These are phyloP conservation scores for Ambrosia trifida DNA, from an alignment of 129 eudicot species.

Conservation along the genomic window DNA sequence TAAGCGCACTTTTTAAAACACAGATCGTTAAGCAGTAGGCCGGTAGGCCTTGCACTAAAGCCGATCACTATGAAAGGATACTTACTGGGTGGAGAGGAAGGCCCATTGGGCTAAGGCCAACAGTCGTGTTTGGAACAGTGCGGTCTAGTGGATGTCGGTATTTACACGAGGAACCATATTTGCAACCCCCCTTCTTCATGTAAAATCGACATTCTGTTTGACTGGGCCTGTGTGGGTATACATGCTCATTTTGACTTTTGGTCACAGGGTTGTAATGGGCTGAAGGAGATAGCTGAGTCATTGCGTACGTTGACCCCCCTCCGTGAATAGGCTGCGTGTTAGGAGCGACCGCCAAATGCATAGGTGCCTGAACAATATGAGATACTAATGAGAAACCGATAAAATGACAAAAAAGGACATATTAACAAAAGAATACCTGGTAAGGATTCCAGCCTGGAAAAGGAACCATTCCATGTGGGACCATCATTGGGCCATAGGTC, in stretches of 20 bases:
- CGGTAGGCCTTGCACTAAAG: conserved; percentile 7
- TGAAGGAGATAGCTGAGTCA: conserved; percentile 65
- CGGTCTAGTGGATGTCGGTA: conserved; percentile 77
- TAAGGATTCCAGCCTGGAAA: conserved; percentile 81
- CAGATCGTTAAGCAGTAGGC: too few species aligned
- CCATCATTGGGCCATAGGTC: conserved; percentile 63
- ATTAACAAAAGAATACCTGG: conserved; percentile 49
- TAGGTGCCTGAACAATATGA: conserved; percentile 49
- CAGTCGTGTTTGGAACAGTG: conserved; percentile 47
- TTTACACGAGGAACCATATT: conserved; percentile 85
- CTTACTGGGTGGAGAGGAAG: conserved; percentile 90
- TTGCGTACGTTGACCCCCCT: conserved; percentile 56
- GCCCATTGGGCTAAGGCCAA: conserved; percentile 76
- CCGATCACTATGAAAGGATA: background rate
- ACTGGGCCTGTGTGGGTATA: conserved; percentile 79
- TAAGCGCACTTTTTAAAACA: too few species aligned
- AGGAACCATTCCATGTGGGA: conserved; percentile 74
- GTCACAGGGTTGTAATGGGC: conserved; percentile 60
- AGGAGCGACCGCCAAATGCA: conserved; percentile 54
- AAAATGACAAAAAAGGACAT: background rate
- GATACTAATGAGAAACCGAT: too few species aligned
- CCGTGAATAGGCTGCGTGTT: conserved; percentile 45
- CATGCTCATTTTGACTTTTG: conserved; percentile 51
- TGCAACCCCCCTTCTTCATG: conserved; percentile 78
- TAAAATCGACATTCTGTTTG: conserved; percentile 84